Conservation (phyloP, 1,284 basidiomycete genomes). For the Microbotryomycetes sp. region DNA sequence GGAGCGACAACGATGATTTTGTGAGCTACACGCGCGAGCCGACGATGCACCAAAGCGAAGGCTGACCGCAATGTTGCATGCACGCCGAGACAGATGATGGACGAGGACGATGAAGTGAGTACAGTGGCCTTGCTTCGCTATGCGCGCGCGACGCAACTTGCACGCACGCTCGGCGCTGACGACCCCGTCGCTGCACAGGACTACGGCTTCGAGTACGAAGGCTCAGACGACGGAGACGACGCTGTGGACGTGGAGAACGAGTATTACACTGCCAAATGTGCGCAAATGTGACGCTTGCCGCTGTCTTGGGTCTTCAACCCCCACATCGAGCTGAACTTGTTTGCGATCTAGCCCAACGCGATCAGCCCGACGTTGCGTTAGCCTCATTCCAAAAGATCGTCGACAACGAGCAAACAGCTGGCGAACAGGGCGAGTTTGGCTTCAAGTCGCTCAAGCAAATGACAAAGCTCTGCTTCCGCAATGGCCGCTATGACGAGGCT, state of each 20-base stretch:
- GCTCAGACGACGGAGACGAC: conserved; percentile 67
- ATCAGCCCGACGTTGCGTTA: conserved; percentile 17
- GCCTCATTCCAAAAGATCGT: conserved; percentile 30
- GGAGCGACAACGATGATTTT: neutral
- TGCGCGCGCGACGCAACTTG: neutral
- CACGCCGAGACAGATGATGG: conserved; percentile 26
- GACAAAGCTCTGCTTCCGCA: conserved; percentile 82
- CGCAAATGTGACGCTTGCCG: conserved; percentile 44
- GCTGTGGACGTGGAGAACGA: conserved; percentile 95
- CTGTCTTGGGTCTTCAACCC: conserved; percentile 59
- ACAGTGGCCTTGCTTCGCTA: no score
- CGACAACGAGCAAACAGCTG: conserved; percentile 14
- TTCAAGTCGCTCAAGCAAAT: conserved; percentile 99
- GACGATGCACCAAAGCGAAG: neutral
- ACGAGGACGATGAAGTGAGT: conserved; percentile 25
- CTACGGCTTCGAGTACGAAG: conserved; percentile 95
- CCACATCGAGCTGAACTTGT: conserved; percentile 42
- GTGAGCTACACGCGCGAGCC: neutral
- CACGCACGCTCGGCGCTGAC: neutral
- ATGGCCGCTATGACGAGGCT: conserved; percentile 73
- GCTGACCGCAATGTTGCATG: neutral
- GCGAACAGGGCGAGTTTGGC: conserved; percentile 55
- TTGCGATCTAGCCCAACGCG: conserved; percentile 19
- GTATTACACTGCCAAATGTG: conserved; percentile 96
- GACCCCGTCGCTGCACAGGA: conserved; percentile 51